Evolutionary conservation across 352 stramenopile genomes (phyloP).

Genomic region (Thraustochytrium sp.): DNA sequence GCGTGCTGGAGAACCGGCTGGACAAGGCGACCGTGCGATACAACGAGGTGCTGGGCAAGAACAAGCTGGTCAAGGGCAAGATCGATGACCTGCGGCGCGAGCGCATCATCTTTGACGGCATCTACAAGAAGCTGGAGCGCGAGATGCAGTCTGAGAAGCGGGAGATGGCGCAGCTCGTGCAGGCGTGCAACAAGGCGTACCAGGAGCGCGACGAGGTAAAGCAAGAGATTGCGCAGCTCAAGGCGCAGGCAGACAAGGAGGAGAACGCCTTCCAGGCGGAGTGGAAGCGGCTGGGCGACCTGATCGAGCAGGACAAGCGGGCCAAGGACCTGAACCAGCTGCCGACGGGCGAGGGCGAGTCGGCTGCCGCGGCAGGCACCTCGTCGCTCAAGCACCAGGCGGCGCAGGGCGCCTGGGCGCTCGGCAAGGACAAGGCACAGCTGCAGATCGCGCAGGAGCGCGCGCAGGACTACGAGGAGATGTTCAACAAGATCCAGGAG

Average conservation of each 20-base stretch:
- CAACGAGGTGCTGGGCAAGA: slow-evolving; percentile 86
- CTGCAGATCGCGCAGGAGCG: slow-evolving; percentile 63
- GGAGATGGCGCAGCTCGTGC: slow-evolving; percentile 67
- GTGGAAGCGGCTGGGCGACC: slow-evolving; percentile 69
- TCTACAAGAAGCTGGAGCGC: slow-evolving; percentile 75
- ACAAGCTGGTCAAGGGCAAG: slow-evolving; percentile 79
- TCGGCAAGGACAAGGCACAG: slow-evolving; percentile 68
- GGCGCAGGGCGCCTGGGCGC: slow-evolving; percentile 54
- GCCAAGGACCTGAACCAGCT: slow-evolving; percentile 1
- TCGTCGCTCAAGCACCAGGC: slow-evolving; percentile 44
- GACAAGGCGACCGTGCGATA: slow-evolving; percentile 94
- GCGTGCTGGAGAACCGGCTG: slow-evolving; percentile 88
- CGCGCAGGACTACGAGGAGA: slow-evolving; percentile 74
- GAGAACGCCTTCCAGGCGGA: slow-evolving; percentile 70
- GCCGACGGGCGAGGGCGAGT: slow-evolving; percentile 14
- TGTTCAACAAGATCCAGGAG: slow-evolving; percentile 74
- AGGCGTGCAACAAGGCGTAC: slow-evolving; percentile 68
- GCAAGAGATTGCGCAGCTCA: slow-evolving; percentile 66
- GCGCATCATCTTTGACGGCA: slow-evolving; percentile 86
- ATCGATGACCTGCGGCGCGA: slow-evolving; percentile 88
- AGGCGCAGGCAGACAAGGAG: slow-evolving; percentile 68
- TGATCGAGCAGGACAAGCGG: slow-evolving; percentile 63
- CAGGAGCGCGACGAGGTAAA: slow-evolving; percentile 73
- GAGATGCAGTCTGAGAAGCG: slow-evolving; percentile 73
- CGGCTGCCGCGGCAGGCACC: neutral